A percentile compares a stretch with the other conserved stretches of the same genome.
These are phyloP conservation scores for Yamadazyma sp. DNA, from an alignment of 805 yeast genomes.

Conservation along the genomic window DNA sequence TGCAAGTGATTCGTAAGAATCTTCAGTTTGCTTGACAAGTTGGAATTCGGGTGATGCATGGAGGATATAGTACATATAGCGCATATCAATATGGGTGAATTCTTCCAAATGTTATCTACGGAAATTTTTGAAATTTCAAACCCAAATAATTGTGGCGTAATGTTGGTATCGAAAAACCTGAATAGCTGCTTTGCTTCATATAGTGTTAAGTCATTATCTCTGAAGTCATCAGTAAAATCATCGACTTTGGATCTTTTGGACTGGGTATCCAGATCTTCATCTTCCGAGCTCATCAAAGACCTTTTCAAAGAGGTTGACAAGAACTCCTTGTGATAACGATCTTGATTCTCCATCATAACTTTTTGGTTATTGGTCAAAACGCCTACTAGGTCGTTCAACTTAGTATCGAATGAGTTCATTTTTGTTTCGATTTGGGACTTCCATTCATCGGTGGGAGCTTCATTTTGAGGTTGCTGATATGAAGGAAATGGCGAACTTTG, in stretches of 20 bases:
- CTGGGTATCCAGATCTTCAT: too few relatives aligned
- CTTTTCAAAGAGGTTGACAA: neutral
- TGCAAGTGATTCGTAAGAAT: conserved; percentile 29
- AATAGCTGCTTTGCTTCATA: conserved; percentile 49
- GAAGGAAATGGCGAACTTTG: neutral
- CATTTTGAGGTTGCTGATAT: neutral
- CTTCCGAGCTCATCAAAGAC: neutral
- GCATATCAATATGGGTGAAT: conserved; percentile 56
- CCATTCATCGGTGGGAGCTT: conserved; percentile 21
- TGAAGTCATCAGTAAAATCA: conserved; percentile 27
- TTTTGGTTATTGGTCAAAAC: conserved; percentile 31
- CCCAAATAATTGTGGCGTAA: conserved; percentile 65
- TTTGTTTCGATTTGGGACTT: conserved; percentile 31
- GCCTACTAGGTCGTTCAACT: conserved; percentile 36
- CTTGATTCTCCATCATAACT: conserved; percentile 20
- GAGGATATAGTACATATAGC: conserved; percentile 63
- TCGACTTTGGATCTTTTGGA: conserved; percentile 3
- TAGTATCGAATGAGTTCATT: conserved; percentile 34
- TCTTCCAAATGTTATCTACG: conserved; percentile 48
- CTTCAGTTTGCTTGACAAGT: conserved; percentile 25
- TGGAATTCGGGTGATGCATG: conserved; percentile 49
- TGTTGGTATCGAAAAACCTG: conserved; percentile 48
- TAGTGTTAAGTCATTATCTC: conserved; percentile 32
- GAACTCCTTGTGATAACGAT: conserved; percentile 4
- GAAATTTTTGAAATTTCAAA: conserved; percentile 52